Conservation (phyloP, 2,329 filamentous ascomycete species). For the Apiospora rasikravindrae region DNA sequence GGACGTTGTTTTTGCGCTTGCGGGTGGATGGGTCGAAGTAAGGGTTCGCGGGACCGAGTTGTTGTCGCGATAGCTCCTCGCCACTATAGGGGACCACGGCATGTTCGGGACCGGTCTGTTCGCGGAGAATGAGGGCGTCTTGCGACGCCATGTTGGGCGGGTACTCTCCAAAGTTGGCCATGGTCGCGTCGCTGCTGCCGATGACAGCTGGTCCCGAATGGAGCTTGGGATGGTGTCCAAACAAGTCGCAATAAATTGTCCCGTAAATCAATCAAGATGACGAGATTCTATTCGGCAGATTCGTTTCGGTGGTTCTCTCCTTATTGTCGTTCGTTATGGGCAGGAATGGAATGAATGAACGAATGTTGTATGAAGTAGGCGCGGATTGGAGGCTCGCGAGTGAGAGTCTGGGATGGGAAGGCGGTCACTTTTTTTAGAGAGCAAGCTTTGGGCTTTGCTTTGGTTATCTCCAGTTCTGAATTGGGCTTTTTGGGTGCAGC, state of each 20-base stretch:
- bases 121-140: slow-evolving; percentile 65
- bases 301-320: background rate
- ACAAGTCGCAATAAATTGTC: background rate
- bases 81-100: slow-evolving; percentile 71
- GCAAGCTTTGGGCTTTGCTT: background rate
- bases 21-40: slow-evolving; percentile 69
- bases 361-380: background rate
- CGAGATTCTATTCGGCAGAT: background rate
- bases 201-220: background rate
- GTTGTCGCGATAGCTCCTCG: slow-evolving; percentile 70
- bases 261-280: slow-evolving; percentile 4
- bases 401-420: background rate
- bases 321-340: background rate
- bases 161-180: slow-evolving; percentile 68
- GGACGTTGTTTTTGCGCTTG: slow-evolving; percentile 83
- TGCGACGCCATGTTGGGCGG: slow-evolving; percentile 70
- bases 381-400: background rate
- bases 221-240: too few relatives aligned
- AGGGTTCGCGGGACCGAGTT: slow-evolving; percentile 74
- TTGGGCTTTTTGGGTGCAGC: background rate
- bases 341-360: background rate
- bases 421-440: slow-evolving; percentile 10
- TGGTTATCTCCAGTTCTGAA: background rate
- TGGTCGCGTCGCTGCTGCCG: slow-evolving; percentile 34
- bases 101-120: slow-evolving; percentile 61